A percentile compares a stretch with the other conserved stretches of the same genome.
Evolutionary conservation across 2,329 filamentous ascomycete species (phyloP).

Genomic region (Ophiocordyceps polyrhachis-furcata): DNA sequence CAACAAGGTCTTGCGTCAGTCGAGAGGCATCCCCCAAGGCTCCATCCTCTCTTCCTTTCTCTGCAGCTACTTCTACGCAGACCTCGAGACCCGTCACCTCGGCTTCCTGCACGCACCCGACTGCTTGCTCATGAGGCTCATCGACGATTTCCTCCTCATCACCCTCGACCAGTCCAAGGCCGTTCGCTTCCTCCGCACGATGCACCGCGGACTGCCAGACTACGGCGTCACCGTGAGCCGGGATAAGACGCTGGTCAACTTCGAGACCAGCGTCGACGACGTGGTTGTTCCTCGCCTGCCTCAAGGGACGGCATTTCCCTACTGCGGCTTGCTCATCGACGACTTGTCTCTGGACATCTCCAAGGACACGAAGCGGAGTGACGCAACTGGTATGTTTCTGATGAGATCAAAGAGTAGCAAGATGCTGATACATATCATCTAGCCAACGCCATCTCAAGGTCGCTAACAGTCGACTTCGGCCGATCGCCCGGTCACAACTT

Average conservation of each 20-base stretch:
- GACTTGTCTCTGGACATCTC: slow-evolving; percentile 54
- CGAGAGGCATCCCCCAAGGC: slow-evolving; percentile 78
- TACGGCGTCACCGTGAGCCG: slow-evolving; percentile 68
- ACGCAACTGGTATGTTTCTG: slow-evolving; percentile 26
- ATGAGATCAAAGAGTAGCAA: neutral
- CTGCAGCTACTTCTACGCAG: slow-evolving; percentile 92
- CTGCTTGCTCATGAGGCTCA: slow-evolving; percentile 58
- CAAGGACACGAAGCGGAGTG: slow-evolving; percentile 42
- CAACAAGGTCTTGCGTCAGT: slow-evolving; percentile 76
- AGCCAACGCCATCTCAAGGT: slow-evolving; percentile 34
- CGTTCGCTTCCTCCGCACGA: slow-evolving; percentile 51
- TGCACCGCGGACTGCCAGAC: slow-evolving; percentile 60
- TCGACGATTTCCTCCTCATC: slow-evolving; percentile 87
- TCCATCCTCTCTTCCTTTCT: slow-evolving; percentile 72
- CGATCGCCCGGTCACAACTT: slow-evolving; percentile 60
- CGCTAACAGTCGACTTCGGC: slow-evolving; percentile 61
- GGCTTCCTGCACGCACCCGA: slow-evolving; percentile 39
- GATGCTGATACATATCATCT: neutral
- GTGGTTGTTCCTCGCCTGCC: slow-evolving; percentile 28
- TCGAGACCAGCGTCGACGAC: slow-evolving; percentile 42
- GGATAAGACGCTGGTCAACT: slow-evolving; percentile 71
- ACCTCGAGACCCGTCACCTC: slow-evolving; percentile 55
- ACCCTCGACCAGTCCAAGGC: slow-evolving; percentile 52
- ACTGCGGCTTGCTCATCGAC: slow-evolving; percentile 69
- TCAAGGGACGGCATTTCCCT: slow-evolving; percentile 46